These are phyloP conservation scores for Cochlearia excelsa DNA, from an alignment of 345 rosid species.

Conservation along the genomic window DNA sequence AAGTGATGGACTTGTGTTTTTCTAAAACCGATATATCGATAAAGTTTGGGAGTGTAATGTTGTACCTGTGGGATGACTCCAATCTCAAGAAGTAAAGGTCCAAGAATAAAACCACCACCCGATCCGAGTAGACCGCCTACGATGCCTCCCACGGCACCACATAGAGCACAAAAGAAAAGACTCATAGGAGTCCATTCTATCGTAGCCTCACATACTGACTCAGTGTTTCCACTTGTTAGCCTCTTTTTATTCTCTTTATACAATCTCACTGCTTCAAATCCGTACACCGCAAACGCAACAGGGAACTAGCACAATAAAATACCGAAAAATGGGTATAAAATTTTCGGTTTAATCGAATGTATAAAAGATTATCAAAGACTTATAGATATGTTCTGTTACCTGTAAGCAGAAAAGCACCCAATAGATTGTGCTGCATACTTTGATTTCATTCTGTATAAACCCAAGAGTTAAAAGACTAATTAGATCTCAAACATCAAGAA, in stretches of 20 bases:
- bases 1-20: background rate
- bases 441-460: conserved; percentile 59
- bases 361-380: no score
- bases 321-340: no score
- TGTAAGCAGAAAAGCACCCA: conserved; percentile 80
- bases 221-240: conserved; percentile 56
- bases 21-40: no score
- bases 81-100: conserved; percentile 92
- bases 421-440: conserved; percentile 64
- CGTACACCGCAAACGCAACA: conserved; percentile 53
- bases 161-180: conserved; percentile 75
- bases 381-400: conserved; percentile 40
- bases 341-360: no score
- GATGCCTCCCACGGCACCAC: conserved; percentile 77
- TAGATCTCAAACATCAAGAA: conserved; percentile 6
- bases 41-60: no score
- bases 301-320: conserved; percentile 48
- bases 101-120: conserved; percentile 91
- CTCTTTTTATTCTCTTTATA: conserved; percentile 58
- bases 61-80: conserved; percentile 93
- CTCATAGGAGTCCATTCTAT: conserved; percentile 78
- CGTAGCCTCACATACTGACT: conserved; percentile 78
- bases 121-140: conserved; percentile 97
- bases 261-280: conserved; percentile 64
- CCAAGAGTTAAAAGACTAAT: background rate